These are phyloP conservation scores for Penicillium rolfsii DNA, from an alignment of 2,329 filamentous ascomycete species.

Conservation along the genomic window DNA sequence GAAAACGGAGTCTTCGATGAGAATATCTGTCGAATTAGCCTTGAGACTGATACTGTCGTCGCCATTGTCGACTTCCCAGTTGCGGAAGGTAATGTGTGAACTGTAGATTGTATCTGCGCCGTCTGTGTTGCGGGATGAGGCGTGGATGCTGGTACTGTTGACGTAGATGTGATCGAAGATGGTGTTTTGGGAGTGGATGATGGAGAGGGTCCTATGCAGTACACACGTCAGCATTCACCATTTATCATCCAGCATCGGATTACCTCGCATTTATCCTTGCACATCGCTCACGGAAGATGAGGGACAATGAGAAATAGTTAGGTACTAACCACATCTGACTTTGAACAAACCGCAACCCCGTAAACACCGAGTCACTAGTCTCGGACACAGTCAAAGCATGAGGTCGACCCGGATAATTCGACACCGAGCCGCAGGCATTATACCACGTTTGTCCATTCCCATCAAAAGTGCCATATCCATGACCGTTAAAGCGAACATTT, in stretches of 20 bases:
- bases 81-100: conserved; percentile 55
- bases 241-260: no score
- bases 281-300: no score
- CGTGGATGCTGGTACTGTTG: conserved; percentile 47
- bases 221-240: background rate
- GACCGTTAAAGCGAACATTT: conserved; percentile 54
- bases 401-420: conserved; percentile 38
- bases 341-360: conserved; percentile 44
- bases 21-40: conserved; percentile 60
- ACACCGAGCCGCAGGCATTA: conserved; percentile 27
- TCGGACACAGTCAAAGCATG: conserved; percentile 32
- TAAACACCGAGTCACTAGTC: conserved; percentile 24
- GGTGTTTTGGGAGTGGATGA: conserved; percentile 54
- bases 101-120: conserved; percentile 59
- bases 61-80: conserved; percentile 57
- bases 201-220: conserved; percentile 52
- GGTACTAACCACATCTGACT: conserved; percentile 60
- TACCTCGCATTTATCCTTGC: no score
- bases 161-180: conserved; percentile 57
- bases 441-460: conserved; percentile 54
- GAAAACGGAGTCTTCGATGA: conserved; percentile 55
- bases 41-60: conserved; percentile 61
- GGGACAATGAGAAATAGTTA: no score
- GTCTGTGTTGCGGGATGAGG: conserved; percentile 47
- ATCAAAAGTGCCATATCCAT: conserved; percentile 53